Percentiles rank a stretch among this genome's conserved stretches.
Evolutionary conservation across 2,329 filamentous ascomycete species (phyloP).

Genomic region (Zasmidium angulare): DNA sequence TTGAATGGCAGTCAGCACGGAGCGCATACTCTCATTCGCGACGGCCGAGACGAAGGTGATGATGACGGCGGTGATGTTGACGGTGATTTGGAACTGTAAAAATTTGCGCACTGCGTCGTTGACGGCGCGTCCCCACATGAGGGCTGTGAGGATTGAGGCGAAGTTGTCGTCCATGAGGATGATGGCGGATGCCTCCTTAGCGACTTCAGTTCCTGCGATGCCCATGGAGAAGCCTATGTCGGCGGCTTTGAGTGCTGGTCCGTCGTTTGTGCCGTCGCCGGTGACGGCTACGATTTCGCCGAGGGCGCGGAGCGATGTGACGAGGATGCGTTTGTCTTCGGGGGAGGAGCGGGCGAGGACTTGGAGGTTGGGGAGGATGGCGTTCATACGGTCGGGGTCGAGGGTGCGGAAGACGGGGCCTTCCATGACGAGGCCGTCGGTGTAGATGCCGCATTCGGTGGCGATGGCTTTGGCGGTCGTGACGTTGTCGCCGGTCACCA

Average conservation of each 20-base stretch:
- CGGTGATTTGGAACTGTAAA: slow-evolving; percentile 72
- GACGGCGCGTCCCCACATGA: slow-evolving; percentile 63
- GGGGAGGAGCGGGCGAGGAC: slow-evolving; percentile 68
- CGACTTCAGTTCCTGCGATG: slow-evolving; percentile 63
- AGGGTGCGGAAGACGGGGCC: slow-evolving; percentile 47
- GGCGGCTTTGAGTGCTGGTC: slow-evolving; percentile 63
- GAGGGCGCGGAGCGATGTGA: slow-evolving; percentile 62
- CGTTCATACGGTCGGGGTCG: slow-evolving; percentile 47
- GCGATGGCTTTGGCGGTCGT: slow-evolving; percentile 74
- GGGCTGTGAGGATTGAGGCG: slow-evolving; percentile 60
- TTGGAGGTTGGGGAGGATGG: slow-evolving; percentile 62
- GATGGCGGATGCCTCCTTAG: slow-evolving; percentile 62
- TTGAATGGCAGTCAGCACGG: slow-evolving; percentile 84
- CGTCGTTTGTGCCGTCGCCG: slow-evolving; percentile 66
- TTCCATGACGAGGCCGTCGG: slow-evolving; percentile 46
- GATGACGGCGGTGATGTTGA: slow-evolving; percentile 87
- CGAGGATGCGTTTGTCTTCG: slow-evolving; percentile 66
- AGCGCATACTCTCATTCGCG: slow-evolving; percentile 64
- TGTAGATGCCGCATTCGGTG: slow-evolving; percentile 67
- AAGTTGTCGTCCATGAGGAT: slow-evolving; percentile 65
- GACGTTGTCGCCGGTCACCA: slow-evolving; percentile 73
- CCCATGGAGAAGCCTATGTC: slow-evolving; percentile 70
- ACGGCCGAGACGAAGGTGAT: slow-evolving; percentile 88
- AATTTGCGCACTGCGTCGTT: slow-evolving; percentile 57
- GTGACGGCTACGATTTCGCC: slow-evolving; percentile 67